Percentiles rank a stretch among this genome's conserved stretches.
These are phyloP conservation scores for Alternaria gansuensis DNA, from an alignment of 2,329 filamentous ascomycete genomes.

Conservation along the genomic window DNA sequence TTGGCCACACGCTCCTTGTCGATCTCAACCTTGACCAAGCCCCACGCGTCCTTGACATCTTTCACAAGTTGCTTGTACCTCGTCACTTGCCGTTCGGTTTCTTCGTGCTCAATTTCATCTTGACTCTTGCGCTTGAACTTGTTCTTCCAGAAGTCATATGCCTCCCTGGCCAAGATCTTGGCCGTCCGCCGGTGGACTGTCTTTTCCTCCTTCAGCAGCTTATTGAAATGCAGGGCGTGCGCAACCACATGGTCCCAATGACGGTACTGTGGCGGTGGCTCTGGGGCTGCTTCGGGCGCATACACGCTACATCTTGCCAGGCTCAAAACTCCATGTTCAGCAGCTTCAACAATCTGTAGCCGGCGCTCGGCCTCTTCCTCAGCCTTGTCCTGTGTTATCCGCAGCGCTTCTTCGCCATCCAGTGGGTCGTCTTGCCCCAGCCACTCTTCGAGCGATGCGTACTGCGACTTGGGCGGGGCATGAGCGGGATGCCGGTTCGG, in stretches of 20 bases:
- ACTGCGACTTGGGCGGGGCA: slow-evolving; percentile 56
- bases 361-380: slow-evolving; percentile 74
- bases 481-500: slow-evolving; percentile 63
- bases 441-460: slow-evolving; percentile 71
- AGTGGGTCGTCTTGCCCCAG: slow-evolving; percentile 61
- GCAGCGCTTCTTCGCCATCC: slow-evolving; percentile 54
- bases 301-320: slow-evolving; percentile 75
- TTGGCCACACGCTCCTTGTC: slow-evolving; percentile 64
- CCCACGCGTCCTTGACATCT: slow-evolving; percentile 69
- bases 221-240: slow-evolving; percentile 81
- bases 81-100: slow-evolving; percentile 70
- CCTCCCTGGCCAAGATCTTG: slow-evolving; percentile 80
- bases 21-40: slow-evolving; percentile 66
- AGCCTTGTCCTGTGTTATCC: slow-evolving; percentile 44
- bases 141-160: slow-evolving; percentile 76
- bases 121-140: slow-evolving; percentile 63
- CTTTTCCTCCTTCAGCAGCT: slow-evolving; percentile 80
- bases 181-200: slow-evolving; percentile 78
- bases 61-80: slow-evolving; percentile 77
- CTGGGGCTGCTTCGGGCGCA: slow-evolving; percentile 74
- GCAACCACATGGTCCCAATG: slow-evolving; percentile 85
- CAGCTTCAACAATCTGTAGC: slow-evolving; percentile 74
- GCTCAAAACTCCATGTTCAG: slow-evolving; percentile 78
- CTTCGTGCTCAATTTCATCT: slow-evolving; percentile 84
- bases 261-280: slow-evolving; percentile 82